These are phyloP conservation scores for Sclerotinia spermophila DNA, from an alignment of 2,329 filamentous ascomycete species.

Conservation along the genomic window DNA sequence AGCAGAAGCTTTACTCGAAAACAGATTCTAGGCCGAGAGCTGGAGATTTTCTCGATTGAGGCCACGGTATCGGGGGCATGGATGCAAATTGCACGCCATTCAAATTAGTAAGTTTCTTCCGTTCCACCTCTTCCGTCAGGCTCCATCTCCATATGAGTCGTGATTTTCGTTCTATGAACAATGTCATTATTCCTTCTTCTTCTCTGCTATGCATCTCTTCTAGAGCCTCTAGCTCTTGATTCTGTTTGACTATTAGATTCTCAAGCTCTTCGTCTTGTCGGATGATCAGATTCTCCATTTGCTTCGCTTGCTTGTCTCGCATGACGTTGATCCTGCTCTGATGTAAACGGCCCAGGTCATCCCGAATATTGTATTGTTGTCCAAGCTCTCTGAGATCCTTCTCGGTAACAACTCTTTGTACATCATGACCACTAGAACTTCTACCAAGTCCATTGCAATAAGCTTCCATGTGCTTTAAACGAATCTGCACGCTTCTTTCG, in stretches of 20 bases:
- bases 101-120: constrained; percentile 49
- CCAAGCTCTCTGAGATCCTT: constrained; percentile 55
- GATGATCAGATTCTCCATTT: constrained; percentile 55
- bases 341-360: constrained; percentile 56
- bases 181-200: constrained; percentile 45
- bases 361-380: constrained; percentile 58
- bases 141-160: constrained; percentile 50
- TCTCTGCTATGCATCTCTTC: constrained; percentile 48
- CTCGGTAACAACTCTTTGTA: constrained; percentile 54
- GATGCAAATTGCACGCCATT: constrained; percentile 44
- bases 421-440: constrained; percentile 41
- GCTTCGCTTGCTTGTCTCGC: constrained; percentile 59
- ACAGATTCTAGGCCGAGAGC: constrained; percentile 27
- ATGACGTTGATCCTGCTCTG: constrained; percentile 61
- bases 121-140: constrained; percentile 50
- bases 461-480: constrained; percentile 63
- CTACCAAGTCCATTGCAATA: constrained; percentile 56
- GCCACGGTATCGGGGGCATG: constrained; percentile 43
- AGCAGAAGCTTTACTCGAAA: constrained; percentile 22
- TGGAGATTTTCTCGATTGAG: constrained; percentile 21
- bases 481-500: constrained; percentile 53
- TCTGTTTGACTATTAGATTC: constrained; percentile 45
- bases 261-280: constrained; percentile 52
- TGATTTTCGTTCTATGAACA: constrained; percentile 46
- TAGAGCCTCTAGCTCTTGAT: constrained; percentile 48